Conservation (phyloP, 1,284 basidiomycete genomes). For the Cronartium quercuum region DNA sequence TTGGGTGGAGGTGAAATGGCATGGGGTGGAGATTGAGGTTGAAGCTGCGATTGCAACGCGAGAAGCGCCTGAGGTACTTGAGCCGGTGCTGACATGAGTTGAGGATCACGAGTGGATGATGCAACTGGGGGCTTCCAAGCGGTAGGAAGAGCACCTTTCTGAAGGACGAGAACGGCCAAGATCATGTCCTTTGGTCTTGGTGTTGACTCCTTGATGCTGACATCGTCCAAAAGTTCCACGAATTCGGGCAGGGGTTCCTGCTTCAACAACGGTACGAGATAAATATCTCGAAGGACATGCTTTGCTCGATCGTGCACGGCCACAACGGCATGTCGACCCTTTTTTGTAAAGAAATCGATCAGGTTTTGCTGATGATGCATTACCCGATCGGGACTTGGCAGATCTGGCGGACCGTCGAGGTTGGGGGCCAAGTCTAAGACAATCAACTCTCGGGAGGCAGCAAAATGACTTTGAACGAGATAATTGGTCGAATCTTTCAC, state of each 20-base stretch:
- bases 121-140: slow-evolving; percentile 7
- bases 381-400: slow-evolving; percentile 42
- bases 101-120: not conserved
- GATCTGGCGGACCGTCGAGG: slow-evolving; percentile 42
- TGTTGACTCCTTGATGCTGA: slow-evolving; percentile 58
- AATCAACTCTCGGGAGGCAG: slow-evolving; percentile 44
- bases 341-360: slow-evolving; percentile 42
- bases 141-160: slow-evolving; percentile 56
- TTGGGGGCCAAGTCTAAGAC: slow-evolving; percentile 45
- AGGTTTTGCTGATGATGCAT: slow-evolving; percentile 43
- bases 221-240: slow-evolving; percentile 74
- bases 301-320: slow-evolving; percentile 42
- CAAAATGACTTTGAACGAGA: slow-evolving; percentile 46
- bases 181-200: slow-evolving; percentile 61
- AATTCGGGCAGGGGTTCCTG: slow-evolving; percentile 70
- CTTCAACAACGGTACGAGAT: slow-evolving; percentile 71
- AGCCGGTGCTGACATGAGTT: not conserved
- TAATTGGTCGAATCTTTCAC: slow-evolving; percentile 45
- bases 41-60: not conserved
- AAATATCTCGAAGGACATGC: slow-evolving; percentile 66
- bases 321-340: slow-evolving; percentile 45
- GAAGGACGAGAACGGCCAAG: slow-evolving; percentile 73
- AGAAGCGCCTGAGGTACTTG: not conserved
- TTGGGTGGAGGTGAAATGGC: not conserved
- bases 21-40: slow-evolving; percentile 4